These are phyloP conservation scores for Hypoxylon lienhwacheense DNA, from an alignment of 495 filamentous ascomycete genomes.

Conservation along the genomic window DNA sequence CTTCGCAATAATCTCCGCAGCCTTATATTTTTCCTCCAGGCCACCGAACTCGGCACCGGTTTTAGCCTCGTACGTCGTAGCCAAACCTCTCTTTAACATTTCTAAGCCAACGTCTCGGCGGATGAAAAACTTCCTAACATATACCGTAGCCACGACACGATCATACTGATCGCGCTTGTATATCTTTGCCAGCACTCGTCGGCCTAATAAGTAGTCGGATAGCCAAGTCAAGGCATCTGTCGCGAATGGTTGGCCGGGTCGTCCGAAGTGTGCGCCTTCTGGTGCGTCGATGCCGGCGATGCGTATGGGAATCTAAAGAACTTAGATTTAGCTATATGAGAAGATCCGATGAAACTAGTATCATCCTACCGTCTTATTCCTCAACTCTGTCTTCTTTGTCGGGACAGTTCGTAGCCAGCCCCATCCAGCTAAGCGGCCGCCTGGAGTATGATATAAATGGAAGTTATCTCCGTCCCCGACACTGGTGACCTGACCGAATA, in stretches of 20 bases:
- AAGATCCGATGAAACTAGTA: background rate
- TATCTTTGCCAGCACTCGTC: slow-evolving; percentile 76
- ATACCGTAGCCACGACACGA: slow-evolving; percentile 83
- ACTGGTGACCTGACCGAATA: slow-evolving; percentile 85
- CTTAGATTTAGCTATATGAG: slow-evolving; percentile 8
- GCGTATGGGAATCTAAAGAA: slow-evolving; percentile 71
- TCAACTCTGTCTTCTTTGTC: slow-evolving; percentile 63
- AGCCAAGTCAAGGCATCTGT: slow-evolving; percentile 81
- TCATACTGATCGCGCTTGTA: slow-evolving; percentile 90
- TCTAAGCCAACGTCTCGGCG: slow-evolving; percentile 82
- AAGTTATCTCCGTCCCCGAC: slow-evolving; percentile 98
- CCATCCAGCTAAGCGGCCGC: slow-evolving; percentile 85
- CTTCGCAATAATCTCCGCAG: slow-evolving; percentile 73
- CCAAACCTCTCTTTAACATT: slow-evolving; percentile 81
- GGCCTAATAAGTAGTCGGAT: slow-evolving; percentile 66
- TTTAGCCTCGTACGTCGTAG: slow-evolving; percentile 91
- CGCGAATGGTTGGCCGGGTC: slow-evolving; percentile 79
- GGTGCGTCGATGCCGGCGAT: slow-evolving; percentile 92
- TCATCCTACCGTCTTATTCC: slow-evolving; percentile 70
- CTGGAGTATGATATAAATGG: slow-evolving; percentile 89
- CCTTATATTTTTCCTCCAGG: slow-evolving; percentile 64
- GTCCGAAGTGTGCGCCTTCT: slow-evolving; percentile 88
- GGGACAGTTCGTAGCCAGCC: slow-evolving; percentile 83
- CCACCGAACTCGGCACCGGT: slow-evolving; percentile 84
- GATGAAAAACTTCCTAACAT: slow-evolving; percentile 65